Evolutionary conservation across 225 moss, liverwort and hornwort genomes (phyloP).

Genomic region (Takakia lepidozioides): DNA sequence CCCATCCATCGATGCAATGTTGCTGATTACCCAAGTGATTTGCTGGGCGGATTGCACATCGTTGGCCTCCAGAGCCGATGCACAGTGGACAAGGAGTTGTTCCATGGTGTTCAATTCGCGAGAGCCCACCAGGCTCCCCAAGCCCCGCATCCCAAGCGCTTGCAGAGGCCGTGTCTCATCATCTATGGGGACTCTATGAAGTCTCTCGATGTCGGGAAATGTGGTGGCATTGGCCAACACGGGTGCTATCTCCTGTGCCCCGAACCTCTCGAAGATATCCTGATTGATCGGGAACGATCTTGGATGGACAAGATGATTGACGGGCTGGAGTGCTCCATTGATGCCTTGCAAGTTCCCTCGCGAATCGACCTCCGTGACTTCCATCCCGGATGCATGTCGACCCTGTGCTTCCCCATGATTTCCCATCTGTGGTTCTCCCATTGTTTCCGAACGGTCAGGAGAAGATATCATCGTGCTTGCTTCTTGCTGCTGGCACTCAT

Average conservation of each 20-base stretch:
- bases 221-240: background rate
- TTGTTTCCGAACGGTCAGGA: too few species aligned
- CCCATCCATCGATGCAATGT: constrained; percentile 49
- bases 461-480: too few species aligned
- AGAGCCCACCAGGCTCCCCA: constrained; percentile 23
- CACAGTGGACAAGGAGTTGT: constrained; percentile 64
- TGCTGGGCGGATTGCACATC: constrained; percentile 56
- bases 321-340: too few species aligned
- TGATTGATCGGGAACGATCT: too few species aligned
- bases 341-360: too few species aligned
- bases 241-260: background rate
- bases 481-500: too few species aligned
- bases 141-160: constrained; percentile 12
- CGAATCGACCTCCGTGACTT: too few species aligned
- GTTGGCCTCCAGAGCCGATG: constrained; percentile 46
- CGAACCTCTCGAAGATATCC: too few species aligned
- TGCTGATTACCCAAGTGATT: constrained; percentile 51
- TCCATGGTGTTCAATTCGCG: constrained; percentile 60
- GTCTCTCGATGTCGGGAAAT: constrained; percentile 2
- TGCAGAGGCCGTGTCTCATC: constrained; percentile 11
- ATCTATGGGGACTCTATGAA: constrained; percentile 6
- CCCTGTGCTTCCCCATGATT: too few species aligned
- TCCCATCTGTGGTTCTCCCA: too few species aligned
- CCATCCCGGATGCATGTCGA: too few species aligned
- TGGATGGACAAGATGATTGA: too few species aligned